Evolutionary conservation across 805 yeast species (phyloP).

Genomic region (Phaffomyces antillensis): DNA sequence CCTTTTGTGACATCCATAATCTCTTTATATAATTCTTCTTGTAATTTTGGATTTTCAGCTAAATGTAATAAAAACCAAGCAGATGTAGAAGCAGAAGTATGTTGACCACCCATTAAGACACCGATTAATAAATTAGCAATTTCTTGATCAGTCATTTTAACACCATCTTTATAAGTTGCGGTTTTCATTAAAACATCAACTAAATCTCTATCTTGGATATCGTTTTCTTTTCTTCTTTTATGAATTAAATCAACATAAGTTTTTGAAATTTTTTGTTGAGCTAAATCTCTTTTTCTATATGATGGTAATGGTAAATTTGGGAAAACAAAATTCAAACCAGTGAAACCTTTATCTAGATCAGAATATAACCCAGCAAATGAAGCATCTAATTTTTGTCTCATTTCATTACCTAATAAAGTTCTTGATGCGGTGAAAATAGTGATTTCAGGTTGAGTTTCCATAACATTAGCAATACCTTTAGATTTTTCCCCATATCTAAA

Average conservation of each 20-base stretch:
- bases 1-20: conserved; percentile 55
- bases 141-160: conserved; percentile 88
- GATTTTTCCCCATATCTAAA: conserved; percentile 36
- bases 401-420: conserved; percentile 83
- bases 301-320: conserved; percentile 87
- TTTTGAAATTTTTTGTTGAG: conserved; percentile 71
- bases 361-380: conserved; percentile 79
- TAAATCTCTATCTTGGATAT: conserved; percentile 78
- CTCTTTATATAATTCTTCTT: conserved; percentile 74
- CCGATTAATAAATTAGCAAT: conserved; percentile 92
- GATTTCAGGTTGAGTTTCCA: conserved; percentile 86
- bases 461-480: conserved; percentile 55
- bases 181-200: conserved; percentile 79
- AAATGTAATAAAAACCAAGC: conserved; percentile 92
- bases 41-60: conserved; percentile 80
- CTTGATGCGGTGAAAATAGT: conserved; percentile 95
- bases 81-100: conserved; percentile 92
- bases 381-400: conserved; percentile 75
- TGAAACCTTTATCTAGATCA: conserved; percentile 95
- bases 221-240: conserved; percentile 68
- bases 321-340: conserved; percentile 93
- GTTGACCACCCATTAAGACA: conserved; percentile 98
- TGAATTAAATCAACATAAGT: conserved; percentile 77
- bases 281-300: conserved; percentile 78
- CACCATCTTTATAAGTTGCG: conserved; percentile 89